Evolutionary conservation across 108 stramenopile species (phyloP), one percentile per base, ranked within the genome.

Genomic region (Heterococcus sp.): DNA sequence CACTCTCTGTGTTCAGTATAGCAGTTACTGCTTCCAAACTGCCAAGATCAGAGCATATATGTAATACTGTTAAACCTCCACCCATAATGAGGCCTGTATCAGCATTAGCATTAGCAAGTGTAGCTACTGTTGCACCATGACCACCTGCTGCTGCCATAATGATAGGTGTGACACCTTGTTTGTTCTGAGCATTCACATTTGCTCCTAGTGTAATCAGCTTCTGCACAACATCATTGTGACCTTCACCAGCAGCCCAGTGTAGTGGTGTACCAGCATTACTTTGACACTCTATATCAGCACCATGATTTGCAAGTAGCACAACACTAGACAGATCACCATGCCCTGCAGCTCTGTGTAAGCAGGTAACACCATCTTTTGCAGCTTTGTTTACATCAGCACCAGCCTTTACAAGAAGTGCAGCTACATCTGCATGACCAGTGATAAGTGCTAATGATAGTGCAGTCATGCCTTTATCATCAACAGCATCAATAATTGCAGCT

Each of bases 241-340:
- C 87, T 39, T 87, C 85, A 21, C 82, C 87, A 28, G 86, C 86
- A 28, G 87, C 87, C 87, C 87, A 88, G 39, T 86, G 86, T 69
- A 88, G 64, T 1, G 87, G 86, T 1, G 85, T 81, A 1, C 87
- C 87, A 0, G 87, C 82, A 30, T 72, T 69, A 30, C 75, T 78
- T 66, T 79, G 76, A 5, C 38, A 69, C 32, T 75, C 72, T 29
- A 88, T 58, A 74, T 86, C 76, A 27, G 83, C 83, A 3, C 85
- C 85, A 14, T 76, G 27, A 26, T 31, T 34, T 8, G 37, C 34
- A 37, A 88, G 35, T 27, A 86, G 46, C 30, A 64, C 40, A 30
- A 88, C 29, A 32, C 76, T 68, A 32, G 35, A 14, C 26, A 88
- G 34, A 70, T 74, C 74, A 8, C 85, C 85, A 46, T 86, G 85